Percentiles rank a stretch among this genome's conserved stretches.
Evolutionary conservation across 768 basidiomycete species (phyloP).

Genomic region (Collybia mongolica): DNA sequence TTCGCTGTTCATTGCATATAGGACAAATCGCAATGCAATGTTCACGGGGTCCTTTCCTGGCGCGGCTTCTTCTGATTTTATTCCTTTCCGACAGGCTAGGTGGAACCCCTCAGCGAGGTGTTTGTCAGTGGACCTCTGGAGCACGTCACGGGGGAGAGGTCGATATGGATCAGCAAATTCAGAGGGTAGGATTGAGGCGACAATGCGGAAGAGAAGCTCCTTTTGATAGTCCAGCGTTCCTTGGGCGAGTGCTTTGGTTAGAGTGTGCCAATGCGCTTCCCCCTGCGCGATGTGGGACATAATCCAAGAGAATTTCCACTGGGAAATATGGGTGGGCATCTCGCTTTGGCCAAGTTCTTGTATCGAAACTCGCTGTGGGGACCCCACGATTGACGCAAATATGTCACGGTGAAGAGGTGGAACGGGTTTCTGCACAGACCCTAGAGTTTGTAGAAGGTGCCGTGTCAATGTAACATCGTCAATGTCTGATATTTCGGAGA

Average conservation of each 20-base stretch:
- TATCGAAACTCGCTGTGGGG: not conserved
- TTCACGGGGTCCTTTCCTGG: not conserved
- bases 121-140: not conserved
- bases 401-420: not conserved
- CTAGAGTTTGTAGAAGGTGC: not conserved
- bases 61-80: not conserved
- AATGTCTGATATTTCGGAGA: not conserved
- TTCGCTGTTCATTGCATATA: not conserved
- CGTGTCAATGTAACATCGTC: not conserved
- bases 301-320: slow-evolving; percentile 3
- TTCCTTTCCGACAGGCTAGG: slow-evolving; percentile 1
- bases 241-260: not conserved
- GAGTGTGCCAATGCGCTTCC: not conserved
- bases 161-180: not conserved
- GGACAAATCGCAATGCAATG: not conserved
- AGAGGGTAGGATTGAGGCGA: not conserved
- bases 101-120: not conserved
- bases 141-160: not conserved
- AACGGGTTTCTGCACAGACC: not conserved
- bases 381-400: no score
- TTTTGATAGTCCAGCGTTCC: not conserved
- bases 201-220: not conserved
- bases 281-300: not conserved
- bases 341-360: not conserved
- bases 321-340: not conserved